Evolutionary conservation across 306 rosid species (phyloP).

Genomic region (Cucumis hystrix): DNA sequence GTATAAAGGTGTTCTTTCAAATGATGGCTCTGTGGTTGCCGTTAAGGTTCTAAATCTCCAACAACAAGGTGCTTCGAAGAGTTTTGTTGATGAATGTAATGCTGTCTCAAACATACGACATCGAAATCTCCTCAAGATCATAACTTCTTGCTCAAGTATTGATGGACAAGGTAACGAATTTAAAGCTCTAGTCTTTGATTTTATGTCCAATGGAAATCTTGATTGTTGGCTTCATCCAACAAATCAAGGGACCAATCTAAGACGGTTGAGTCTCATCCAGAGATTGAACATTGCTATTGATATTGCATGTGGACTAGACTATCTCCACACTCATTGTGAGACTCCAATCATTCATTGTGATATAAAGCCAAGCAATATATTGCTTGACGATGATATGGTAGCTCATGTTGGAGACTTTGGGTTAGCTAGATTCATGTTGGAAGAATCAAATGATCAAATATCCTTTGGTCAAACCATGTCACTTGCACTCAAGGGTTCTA

Average conservation of each 20-base stretch:
- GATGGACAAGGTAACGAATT: not conserved
- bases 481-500: not conserved
- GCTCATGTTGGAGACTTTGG: slow-evolving; percentile 24
- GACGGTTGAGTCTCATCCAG: slow-evolving; percentile 14
- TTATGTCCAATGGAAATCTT: not conserved
- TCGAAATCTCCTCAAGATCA: slow-evolving; percentile 31
- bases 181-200: not conserved
- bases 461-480: not conserved
- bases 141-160: slow-evolving; percentile 12
- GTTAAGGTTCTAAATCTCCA: slow-evolving; percentile 28
- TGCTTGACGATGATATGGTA: slow-evolving; percentile 8
- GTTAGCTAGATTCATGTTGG: slow-evolving; percentile 7
- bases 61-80: slow-evolving; percentile 23
- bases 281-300: slow-evolving; percentile 16
- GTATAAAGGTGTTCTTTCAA: not conserved
- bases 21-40: slow-evolving; percentile 7
- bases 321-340: slow-evolving; percentile 12
- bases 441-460: not conserved
- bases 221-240: not conserved
- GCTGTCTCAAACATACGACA: slow-evolving; percentile 20
- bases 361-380: not conserved
- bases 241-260: not conserved
- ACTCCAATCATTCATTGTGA: not conserved
- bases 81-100: slow-evolving; percentile 28
- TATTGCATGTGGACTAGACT: slow-evolving; percentile 22